phyloP scores from a whole-genome alignment of 352 stramenopile genomes.

The Phytophthora pisi region DNA sequence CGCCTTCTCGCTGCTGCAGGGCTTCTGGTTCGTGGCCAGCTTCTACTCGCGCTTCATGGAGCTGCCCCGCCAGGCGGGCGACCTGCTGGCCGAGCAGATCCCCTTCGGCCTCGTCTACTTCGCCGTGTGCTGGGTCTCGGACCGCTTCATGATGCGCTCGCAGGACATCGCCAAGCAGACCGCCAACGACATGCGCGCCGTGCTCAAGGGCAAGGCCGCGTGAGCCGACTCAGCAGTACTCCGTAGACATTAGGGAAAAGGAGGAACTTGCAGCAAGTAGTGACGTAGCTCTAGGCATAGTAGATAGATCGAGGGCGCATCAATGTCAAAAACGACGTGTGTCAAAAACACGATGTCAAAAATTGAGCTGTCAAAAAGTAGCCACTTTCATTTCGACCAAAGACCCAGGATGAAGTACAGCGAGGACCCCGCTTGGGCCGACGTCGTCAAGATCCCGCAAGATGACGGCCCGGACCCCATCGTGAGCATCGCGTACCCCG shows the following conservation, averaged over 20 bases:
- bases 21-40: conserved; percentile 64
- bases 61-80: conserved; percentile 51
- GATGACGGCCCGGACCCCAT: conserved; percentile 82
- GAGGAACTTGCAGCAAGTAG: background rate
- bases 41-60: conserved; percentile 56
- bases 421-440: conserved; percentile 74
- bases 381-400: background rate
- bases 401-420: conserved; percentile 51
- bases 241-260: background rate
- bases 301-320: background rate
- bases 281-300: background rate
- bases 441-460: conserved; percentile 84
- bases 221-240: conserved; percentile 6
- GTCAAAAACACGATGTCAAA: too few relatives aligned
- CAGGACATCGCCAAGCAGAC: conserved; percentile 67
- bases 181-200: conserved; percentile 60
- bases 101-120: conserved; percentile 82
- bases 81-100: conserved; percentile 66
- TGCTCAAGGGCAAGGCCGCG: conserved; percentile 44
- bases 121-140: conserved; percentile 71
- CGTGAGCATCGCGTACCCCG: conserved; percentile 81
- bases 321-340: too few relatives aligned
- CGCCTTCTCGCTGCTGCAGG: conserved; percentile 73
- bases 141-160: conserved; percentile 84
- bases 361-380: too few relatives aligned